Evolutionary conservation across 441 rosid species (phyloP).

Genomic region (Hura crepitans): DNA sequence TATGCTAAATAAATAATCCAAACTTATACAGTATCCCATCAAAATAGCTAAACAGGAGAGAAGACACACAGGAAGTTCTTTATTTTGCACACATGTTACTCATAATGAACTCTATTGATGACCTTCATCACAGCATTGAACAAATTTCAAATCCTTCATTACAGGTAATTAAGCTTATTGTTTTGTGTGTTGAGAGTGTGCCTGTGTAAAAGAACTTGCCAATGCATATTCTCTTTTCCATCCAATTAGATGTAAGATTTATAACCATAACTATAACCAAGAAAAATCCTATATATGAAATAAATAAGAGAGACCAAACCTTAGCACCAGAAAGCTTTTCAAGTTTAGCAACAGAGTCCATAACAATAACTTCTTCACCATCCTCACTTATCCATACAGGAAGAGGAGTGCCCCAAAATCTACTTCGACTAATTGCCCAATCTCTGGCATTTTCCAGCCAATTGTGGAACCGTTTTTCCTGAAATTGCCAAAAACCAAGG

Average conservation of each 20-base stretch:
- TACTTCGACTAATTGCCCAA: slow-evolving; percentile 97
- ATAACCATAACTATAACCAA: background rate
- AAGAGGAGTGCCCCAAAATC: slow-evolving; percentile 99
- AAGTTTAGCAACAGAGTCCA: slow-evolving; percentile 83
- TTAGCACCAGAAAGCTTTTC: slow-evolving; percentile 86
- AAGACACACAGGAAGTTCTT: background rate
- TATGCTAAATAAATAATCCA: background rate
- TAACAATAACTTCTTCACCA: slow-evolving; percentile 65
- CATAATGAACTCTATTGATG: background rate
- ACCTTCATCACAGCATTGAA: background rate
- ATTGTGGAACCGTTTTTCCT: slow-evolving; percentile 98
- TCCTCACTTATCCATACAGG: slow-evolving; percentile 92
- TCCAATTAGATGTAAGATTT: background rate
- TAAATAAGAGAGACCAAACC: slow-evolving; percentile 41
- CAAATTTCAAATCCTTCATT: background rate
- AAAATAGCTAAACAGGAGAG: background rate
- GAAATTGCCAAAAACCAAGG: slow-evolving; percentile 4
- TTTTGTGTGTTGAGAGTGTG: too few species aligned
- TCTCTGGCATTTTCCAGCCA: slow-evolving; percentile 99
- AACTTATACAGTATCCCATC: background rate
- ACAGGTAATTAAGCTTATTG: background rate
- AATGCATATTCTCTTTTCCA: background rate
- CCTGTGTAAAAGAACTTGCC: background rate
- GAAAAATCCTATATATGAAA: background rate
- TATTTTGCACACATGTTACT: background rate